Percentiles rank a stretch among this genome's conserved stretches.
phyloP scores from a whole-genome alignment of 306 rosid genomes.

The Rosa lucieae region DNA sequence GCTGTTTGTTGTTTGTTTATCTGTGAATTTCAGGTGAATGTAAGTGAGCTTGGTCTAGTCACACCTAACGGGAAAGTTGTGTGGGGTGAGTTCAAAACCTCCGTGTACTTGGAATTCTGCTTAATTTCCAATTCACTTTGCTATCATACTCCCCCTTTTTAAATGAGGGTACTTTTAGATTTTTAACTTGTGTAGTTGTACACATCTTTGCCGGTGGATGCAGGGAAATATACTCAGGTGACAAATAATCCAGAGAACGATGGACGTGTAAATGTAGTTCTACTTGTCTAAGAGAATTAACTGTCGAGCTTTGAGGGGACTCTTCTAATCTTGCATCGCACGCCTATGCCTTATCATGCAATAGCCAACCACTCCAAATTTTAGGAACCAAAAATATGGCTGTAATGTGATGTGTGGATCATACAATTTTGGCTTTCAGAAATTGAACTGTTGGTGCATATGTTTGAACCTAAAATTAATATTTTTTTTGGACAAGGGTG shows the following conservation, averaged over 20 bases:
- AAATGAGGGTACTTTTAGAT: not conserved
- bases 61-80: no score
- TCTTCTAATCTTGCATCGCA: not conserved
- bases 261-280: constrained; percentile 61
- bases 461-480: no score
- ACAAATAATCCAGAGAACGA: constrained; percentile 93
- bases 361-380: not conserved
- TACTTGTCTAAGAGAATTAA: constrained; percentile 1
- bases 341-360: no score
- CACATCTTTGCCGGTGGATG: constrained; percentile 21
- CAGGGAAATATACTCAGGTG: constrained; percentile 95
- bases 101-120: not conserved
- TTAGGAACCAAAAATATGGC: not conserved
- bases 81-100: constrained; percentile 62
- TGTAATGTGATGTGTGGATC: not conserved
- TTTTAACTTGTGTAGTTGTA: not conserved
- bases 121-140: not conserved
- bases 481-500: no score
- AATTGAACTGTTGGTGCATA: not conserved
- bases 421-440: not conserved
- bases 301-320: not conserved
- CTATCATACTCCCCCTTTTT: not conserved
- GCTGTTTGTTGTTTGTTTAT: not conserved
- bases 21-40: no score
- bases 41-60: no score